Conservation (phyloP, 1,139 yeast genomes). For the Suhomyces atakaporum region DNA sequence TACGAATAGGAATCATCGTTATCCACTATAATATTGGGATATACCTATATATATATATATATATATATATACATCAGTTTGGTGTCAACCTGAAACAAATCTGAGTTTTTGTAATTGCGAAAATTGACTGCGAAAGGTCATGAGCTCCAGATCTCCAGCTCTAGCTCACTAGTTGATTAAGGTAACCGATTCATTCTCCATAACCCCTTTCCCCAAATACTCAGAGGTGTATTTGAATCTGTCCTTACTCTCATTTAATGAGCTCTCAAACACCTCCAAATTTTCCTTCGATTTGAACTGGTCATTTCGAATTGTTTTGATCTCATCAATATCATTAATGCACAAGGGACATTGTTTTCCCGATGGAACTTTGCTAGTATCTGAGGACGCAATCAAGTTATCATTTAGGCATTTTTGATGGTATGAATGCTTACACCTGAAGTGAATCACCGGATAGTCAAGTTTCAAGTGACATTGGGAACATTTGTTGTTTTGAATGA, state of each 20-base stretch:
- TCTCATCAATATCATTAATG: slow-evolving; percentile 64
- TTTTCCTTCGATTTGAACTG: slow-evolving; percentile 67
- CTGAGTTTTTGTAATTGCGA: slow-evolving; percentile 3
- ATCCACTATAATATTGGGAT: neutral
- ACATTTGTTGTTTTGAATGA: slow-evolving; percentile 72
- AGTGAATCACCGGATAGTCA: slow-evolving; percentile 81
- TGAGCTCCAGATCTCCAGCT: neutral
- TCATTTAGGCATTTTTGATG: slow-evolving; percentile 80
- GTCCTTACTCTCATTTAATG: slow-evolving; percentile 61
- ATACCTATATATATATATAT: too few relatives aligned
- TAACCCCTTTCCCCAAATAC: slow-evolving; percentile 84
- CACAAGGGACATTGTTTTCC: slow-evolving; percentile 69
- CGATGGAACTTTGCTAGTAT: slow-evolving; percentile 15
- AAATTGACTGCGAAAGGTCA: slow-evolving; percentile 2
- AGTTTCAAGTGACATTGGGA: slow-evolving; percentile 66
- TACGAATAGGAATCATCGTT: slow-evolving; percentile 2
- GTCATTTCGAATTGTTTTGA: slow-evolving; percentile 56
- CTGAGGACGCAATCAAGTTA: slow-evolving; percentile 27
- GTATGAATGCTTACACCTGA: slow-evolving; percentile 83
- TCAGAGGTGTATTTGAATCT: slow-evolving; percentile 76
- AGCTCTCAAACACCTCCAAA: slow-evolving; percentile 60
- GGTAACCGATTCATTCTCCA: slow-evolving; percentile 49
- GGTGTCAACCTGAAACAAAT: neutral
- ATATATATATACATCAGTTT: slow-evolving; percentile 5
- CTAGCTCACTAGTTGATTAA: slow-evolving; percentile 3